These are phyloP conservation scores for Isabelozyma gotoi DNA, from an alignment of 805 yeast species.

Conservation along the genomic window DNA sequence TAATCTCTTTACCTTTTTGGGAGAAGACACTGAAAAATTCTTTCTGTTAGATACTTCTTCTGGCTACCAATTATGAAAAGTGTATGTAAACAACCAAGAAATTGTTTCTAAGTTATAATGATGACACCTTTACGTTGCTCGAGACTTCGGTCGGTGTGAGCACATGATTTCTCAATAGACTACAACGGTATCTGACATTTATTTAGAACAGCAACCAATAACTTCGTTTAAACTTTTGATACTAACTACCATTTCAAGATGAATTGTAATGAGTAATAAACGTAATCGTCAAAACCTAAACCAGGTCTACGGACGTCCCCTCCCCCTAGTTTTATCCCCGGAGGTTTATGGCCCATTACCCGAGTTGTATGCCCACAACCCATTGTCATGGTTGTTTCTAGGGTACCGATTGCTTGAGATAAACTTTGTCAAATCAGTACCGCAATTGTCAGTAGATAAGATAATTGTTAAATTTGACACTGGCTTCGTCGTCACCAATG, in stretches of 20 bases:
- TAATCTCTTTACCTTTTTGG: too few relatives aligned
- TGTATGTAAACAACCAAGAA: not conserved
- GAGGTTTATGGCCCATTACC: slow-evolving; percentile 48
- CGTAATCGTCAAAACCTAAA: slow-evolving; percentile 29
- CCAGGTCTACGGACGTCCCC: slow-evolving; percentile 43
- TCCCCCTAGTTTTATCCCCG: slow-evolving; percentile 52
- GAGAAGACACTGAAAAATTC: too few relatives aligned
- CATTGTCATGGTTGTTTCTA: slow-evolving; percentile 60
- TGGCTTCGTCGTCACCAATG: slow-evolving; percentile 42
- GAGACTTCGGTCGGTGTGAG: slow-evolving; percentile 46
- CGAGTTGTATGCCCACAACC: slow-evolving; percentile 59
- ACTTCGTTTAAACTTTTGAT: not conserved
- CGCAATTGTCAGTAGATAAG: slow-evolving; percentile 17
- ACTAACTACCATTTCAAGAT: not conserved
- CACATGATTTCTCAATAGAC: slow-evolving; percentile 82
- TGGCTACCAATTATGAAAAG: too few relatives aligned
- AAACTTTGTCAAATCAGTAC: slow-evolving; percentile 20
- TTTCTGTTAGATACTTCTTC: too few relatives aligned
- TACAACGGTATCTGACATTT: slow-evolving; percentile 92
- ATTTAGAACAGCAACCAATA: not conserved
- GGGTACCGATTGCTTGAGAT: slow-evolving; percentile 29
- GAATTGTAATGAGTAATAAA: slow-evolving; percentile 24
- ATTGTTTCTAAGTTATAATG: not conserved
- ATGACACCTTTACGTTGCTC: slow-evolving; percentile 5
- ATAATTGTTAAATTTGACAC: slow-evolving; percentile 24